These are phyloP conservation scores for Xylaria sp. DNA, from an alignment of 2,329 filamentous ascomycete species.

Conservation along the genomic window DNA sequence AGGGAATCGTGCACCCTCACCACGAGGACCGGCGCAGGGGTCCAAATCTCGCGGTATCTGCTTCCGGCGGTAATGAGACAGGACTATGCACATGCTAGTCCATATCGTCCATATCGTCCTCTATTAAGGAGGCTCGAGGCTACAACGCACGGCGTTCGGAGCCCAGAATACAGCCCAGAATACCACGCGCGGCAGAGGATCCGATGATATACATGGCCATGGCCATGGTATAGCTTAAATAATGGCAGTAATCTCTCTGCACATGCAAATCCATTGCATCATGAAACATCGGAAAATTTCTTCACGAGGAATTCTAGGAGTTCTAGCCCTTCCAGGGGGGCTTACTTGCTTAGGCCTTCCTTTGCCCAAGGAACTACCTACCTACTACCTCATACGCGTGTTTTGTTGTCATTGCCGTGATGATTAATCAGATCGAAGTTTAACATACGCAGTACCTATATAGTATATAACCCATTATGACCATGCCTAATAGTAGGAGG, in stretches of 20 bases:
- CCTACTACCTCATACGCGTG: no score
- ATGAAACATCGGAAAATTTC: not conserved
- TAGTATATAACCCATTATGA: no score
- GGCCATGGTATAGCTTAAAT: not conserved
- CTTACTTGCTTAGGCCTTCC: not conserved
- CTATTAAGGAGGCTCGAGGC: not conserved
- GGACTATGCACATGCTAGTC: not conserved
- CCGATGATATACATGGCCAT: no score
- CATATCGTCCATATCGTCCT: not conserved
- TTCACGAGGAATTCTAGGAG: not conserved
- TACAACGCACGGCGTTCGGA: no score
- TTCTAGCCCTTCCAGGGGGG: not conserved
- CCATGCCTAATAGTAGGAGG: no score
- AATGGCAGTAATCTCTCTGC: not conserved
- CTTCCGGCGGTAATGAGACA: not conserved
- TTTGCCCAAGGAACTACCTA: not conserved
- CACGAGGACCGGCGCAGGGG: no score
- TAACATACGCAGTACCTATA: no score
- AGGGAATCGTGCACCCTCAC: no score
- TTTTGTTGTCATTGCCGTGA: no score
- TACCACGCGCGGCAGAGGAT: no score
- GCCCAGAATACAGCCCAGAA: no score
- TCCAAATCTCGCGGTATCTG: not conserved
- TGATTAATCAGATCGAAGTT: no score
- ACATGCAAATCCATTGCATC: not conserved